Evolutionary conservation across 2,329 filamentous ascomycete species (phyloP), one percentile per base, ranked within the genome.

Genomic region (Colletotrichum abscissum): DNA sequence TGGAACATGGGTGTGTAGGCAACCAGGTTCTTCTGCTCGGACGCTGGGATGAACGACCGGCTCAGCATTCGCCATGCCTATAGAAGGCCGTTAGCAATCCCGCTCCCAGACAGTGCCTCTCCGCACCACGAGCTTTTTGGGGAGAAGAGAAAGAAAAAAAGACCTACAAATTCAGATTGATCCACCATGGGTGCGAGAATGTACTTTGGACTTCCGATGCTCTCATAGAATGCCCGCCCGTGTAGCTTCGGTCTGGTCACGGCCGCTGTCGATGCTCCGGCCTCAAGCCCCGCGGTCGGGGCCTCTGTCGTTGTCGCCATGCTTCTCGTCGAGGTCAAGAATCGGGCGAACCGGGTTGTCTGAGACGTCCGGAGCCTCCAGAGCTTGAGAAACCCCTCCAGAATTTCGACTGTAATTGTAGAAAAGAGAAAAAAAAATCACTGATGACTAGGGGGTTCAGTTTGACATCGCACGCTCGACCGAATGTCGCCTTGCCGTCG

Each of bases 161-260:
- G n/a, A 86, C 92, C 76, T 87, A 98, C 95, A 86, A 98, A 98
- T 86, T 99, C 97, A 38, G 95, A 98, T 82, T 98, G 94, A 80
- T 99, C 96, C 26, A 99, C 97, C 97, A 99, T 99, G 46, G 97
- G 97, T 42, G 97, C 97, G 68, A 99, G 89, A 35, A 99, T 91
- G 76, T 93, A 92, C 84, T 94, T 98, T 2, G 97, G 97, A 73
- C 93, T 95, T 26, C 97, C 97, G 74, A 99, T 93, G 80, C 94
- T 97, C 85, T 98, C 92, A 80, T 98, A 99, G 81, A 99, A 98
- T 14, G 93, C 94, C 71, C 97, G 88, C 1, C 97, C 97, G 78
- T 93, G 91, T 26, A 97, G 86, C 82, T 96, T 97, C 67, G 75
- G 66, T 54, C 62, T 69, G 26, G 38, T 33, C 16, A 67, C 59